Base-by-base conservation (phyloP, 1,139 yeast genomes). In the Pichia sp. region DNA sequence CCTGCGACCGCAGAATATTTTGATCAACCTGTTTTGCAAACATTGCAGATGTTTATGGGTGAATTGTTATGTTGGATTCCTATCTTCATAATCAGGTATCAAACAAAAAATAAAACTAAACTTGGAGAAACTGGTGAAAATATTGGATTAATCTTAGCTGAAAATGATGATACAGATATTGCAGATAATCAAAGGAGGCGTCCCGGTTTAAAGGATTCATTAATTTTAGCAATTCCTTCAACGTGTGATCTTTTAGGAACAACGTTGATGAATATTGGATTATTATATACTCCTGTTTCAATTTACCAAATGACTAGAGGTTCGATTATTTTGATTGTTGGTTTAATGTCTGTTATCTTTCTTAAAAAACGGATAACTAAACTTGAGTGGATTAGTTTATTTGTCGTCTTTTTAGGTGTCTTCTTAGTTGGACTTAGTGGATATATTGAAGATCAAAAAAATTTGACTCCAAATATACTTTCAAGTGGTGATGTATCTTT, bases 251-350 rank as follows among this genome's bases (percentile, higher is more conserved):
- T 85, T 45, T 59, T 75, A 39, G 92, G 83, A 3, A 85, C 95
- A 2, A 84, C 94, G 0, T 64, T 85, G 55, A 74, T 85, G 76
- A 82, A 84, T 55, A 62, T 84, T n/a, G 95, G 94, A 1, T 69
- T 86, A 51, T 62, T 84, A 16, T 78, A 80, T 59, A 80, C 81
- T 2, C 94, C 95, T 0, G 95, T 85, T n/a, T 82, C 90, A 2
- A 74, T 85, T 39, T 86, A 83, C 62, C 95, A 86, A 61, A 86
- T 86, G 95, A 80, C 84, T 12, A 70, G 95, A 52, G 95, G 95
- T 4, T 76, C 90, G 0, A 68, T 85, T 40, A 87, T 85, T 37
- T 66, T 86, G 37, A 84, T 83, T 66, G 95, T 85, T 30, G 95
- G 90, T 2, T 62, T 80, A 22, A 73, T 84, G 57, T 80, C 89